phyloP scores from a whole-genome alignment of 805 yeast species.

The Candida peoriensis region DNA sequence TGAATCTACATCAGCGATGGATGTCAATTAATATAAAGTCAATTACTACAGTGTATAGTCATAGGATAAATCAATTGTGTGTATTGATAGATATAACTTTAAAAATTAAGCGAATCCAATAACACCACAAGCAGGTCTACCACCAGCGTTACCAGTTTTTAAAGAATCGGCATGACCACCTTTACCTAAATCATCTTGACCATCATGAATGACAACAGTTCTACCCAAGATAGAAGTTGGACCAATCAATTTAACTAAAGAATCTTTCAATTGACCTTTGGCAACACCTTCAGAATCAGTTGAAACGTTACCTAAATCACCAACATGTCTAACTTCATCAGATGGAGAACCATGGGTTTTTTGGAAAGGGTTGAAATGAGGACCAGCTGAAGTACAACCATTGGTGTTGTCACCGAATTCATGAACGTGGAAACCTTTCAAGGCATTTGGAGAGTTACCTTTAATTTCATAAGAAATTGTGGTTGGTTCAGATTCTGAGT shows the following conservation, averaged over 20 bases:
- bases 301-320: slow-evolving; percentile 92
- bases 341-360: slow-evolving; percentile 91
- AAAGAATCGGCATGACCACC: slow-evolving; percentile 89
- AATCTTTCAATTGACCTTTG: slow-evolving; percentile 81
- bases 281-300: slow-evolving; percentile 89
- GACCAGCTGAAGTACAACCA: slow-evolving; percentile 98
- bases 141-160: slow-evolving; percentile 97
- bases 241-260: slow-evolving; percentile 75
- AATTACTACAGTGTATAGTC: too few species aligned
- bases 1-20: too few species aligned
- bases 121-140: slow-evolving; percentile 98
- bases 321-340: slow-evolving; percentile 79
- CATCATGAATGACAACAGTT: slow-evolving; percentile 91
- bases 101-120: slow-evolving; percentile 56
- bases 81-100: too few species aligned
- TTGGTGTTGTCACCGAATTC: slow-evolving; percentile 98
- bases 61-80: too few species aligned
- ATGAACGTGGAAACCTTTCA: slow-evolving; percentile 97
- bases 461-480: slow-evolving; percentile 81
- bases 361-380: slow-evolving; percentile 90
- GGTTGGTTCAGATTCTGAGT: slow-evolving; percentile 73
- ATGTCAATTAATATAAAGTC: too few species aligned
- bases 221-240: slow-evolving; percentile 88
- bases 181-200: slow-evolving; percentile 90
- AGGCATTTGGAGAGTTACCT: slow-evolving; percentile 85